Evolutionary conservation across 257 asterid genomes (phyloP).

Genomic region (Solanum megistacrolobum): DNA sequence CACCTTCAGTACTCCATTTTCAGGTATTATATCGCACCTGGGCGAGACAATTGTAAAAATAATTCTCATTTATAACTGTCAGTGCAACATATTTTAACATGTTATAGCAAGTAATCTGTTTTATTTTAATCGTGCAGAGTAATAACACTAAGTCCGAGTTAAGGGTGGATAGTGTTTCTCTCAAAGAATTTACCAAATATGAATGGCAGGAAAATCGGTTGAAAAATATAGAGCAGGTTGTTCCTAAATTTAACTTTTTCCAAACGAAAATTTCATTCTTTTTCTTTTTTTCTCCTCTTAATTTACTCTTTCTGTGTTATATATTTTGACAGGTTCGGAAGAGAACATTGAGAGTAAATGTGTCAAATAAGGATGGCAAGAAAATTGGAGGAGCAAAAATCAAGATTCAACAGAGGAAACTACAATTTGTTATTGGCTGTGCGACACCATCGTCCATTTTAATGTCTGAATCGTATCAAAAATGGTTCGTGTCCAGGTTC

Average conservation of each 20-base stretch:
- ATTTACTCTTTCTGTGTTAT: neutral
- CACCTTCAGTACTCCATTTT: constrained; percentile 11
- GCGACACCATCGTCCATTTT: constrained; percentile 22
- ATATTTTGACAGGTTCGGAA: neutral
- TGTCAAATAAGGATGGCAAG: constrained; percentile 13
- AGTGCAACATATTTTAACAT: neutral
- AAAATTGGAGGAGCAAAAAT: constrained; percentile 25
- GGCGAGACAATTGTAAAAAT: neutral
- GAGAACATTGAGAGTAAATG: neutral
- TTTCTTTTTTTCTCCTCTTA: neutral
- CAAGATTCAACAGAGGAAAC: constrained; percentile 22
- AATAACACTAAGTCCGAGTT: constrained; percentile 17
- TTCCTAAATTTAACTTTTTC: neutral
- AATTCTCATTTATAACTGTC: neutral
- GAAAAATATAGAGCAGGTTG: constrained; percentile 19
- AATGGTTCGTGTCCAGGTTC: constrained; percentile 41
- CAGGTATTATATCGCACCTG: constrained; percentile 1
- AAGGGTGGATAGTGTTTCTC: constrained; percentile 45
- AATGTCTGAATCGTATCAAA: constrained; percentile 23
- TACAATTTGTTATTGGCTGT: constrained; percentile 33
- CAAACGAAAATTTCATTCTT: neutral
- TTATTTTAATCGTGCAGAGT: constrained; percentile 10
- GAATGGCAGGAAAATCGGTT: constrained; percentile 34
- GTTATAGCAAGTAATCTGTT: neutral
- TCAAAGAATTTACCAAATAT: constrained; percentile 24